A percentile compares a stretch with the other conserved stretches of the same genome.
These are phyloP conservation scores for Ophiocordyceps sinensis DNA, from an alignment of 2,329 filamentous ascomycete species.

Conservation along the genomic window DNA sequence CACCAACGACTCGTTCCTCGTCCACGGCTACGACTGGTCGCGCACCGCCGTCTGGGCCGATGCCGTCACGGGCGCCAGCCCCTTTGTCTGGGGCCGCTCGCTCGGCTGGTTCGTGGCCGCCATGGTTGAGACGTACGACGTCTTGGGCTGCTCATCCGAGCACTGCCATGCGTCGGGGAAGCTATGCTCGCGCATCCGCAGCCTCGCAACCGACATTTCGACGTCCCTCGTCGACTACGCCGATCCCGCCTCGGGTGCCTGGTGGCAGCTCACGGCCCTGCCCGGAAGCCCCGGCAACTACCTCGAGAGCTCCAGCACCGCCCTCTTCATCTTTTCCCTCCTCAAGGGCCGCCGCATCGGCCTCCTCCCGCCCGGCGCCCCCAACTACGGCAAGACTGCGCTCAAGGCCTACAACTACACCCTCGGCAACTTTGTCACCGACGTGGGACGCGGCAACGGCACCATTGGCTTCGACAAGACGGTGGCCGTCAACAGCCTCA, in stretches of 20 bases:
- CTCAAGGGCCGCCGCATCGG: constrained; percentile 7
- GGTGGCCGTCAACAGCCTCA: constrained; percentile 24
- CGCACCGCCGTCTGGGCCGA: constrained; percentile 37
- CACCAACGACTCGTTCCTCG: background rate
- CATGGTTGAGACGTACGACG: constrained; percentile 33
- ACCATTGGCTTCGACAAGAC: constrained; percentile 26
- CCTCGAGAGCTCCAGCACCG: constrained; percentile 43
- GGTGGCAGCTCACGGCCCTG: constrained; percentile 39
- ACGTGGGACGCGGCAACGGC: constrained; percentile 16
- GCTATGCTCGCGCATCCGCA: constrained; percentile 8
- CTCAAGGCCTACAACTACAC: constrained; percentile 18
- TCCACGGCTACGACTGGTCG: constrained; percentile 32
- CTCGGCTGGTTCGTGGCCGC: constrained; percentile 40
- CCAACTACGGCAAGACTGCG: constrained; percentile 8
- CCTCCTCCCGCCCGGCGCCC: constrained; percentile 1
- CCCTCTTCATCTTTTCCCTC: constrained; percentile 37
- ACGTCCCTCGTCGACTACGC: constrained; percentile 18
- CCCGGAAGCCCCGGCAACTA: constrained; percentile 40
- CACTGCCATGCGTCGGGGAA: background rate
- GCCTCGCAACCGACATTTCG: background rate
- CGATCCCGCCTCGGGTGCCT: constrained; percentile 30
- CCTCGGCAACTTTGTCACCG: constrained; percentile 28
- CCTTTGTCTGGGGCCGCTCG: constrained; percentile 37
- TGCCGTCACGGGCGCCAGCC: constrained; percentile 31
- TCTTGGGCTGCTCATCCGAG: constrained; percentile 16